A percentile compares a stretch with the other conserved stretches of the same genome.
Evolutionary conservation across 2,329 filamentous ascomycete species (phyloP).

Genomic region (Microdochium trichocladiopsis): DNA sequence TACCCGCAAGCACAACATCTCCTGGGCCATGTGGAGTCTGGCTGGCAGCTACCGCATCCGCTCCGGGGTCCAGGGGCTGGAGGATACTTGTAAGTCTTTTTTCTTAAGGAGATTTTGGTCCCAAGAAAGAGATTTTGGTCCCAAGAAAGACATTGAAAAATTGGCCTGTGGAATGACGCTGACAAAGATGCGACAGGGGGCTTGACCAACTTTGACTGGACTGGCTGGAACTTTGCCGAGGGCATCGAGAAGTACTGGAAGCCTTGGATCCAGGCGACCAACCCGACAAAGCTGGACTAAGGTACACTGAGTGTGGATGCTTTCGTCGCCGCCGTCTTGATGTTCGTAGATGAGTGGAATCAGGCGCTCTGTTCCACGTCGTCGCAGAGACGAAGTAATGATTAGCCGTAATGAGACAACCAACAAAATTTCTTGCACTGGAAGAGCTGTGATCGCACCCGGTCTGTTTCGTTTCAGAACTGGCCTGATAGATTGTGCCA

Average conservation of each 20-base stretch:
- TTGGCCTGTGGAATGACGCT: neutral
- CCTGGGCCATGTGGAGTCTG: slow-evolving; percentile 42
- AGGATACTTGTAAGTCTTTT: slow-evolving; percentile 29
- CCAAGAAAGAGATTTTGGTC: neutral
- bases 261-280: slow-evolving; percentile 39
- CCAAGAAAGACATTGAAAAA: neutral
- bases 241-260: slow-evolving; percentile 42
- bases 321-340: too few species aligned
- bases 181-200: slow-evolving; percentile 19
- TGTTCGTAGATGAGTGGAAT: too few species aligned
- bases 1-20: slow-evolving; percentile 33
- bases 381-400: too few species aligned
- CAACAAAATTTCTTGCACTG: too few species aligned
- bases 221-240: slow-evolving; percentile 34
- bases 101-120: neutral
- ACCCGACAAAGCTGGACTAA: slow-evolving; percentile 5
- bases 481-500: too few species aligned
- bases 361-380: too few species aligned
- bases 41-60: slow-evolving; percentile 39
- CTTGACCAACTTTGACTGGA: slow-evolving; percentile 37
- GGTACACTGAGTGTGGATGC: too few species aligned
- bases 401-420: too few species aligned
- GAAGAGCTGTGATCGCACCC: too few species aligned
- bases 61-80: slow-evolving; percentile 33
- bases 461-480: too few species aligned